phyloP scores from a whole-genome alignment of 257 asterid genomes.

The Nyctanthes arbortristis region DNA sequence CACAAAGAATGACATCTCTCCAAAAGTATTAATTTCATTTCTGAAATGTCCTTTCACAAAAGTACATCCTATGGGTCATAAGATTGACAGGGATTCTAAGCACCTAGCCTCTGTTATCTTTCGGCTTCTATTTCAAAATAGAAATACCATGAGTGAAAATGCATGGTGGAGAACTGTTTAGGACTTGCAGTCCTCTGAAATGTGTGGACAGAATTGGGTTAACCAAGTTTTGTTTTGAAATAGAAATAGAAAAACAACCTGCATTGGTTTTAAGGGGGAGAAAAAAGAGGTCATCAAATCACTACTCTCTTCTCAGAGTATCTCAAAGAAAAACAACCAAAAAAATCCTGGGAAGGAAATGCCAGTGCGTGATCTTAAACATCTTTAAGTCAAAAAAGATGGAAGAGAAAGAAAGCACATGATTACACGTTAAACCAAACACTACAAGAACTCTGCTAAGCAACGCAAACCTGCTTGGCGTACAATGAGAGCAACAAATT shows the following conservation, averaged over 20 bases:
- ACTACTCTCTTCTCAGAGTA: not conserved
- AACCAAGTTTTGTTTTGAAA: too few relatives aligned
- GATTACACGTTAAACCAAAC: constrained; percentile 18
- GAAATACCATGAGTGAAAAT: too few relatives aligned
- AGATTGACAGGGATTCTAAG: not conserved
- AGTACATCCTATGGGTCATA: too few relatives aligned
- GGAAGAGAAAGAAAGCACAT: constrained; percentile 16
- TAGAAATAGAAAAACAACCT: too few relatives aligned
- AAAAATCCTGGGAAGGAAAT: not conserved
- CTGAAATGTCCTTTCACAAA: not conserved
- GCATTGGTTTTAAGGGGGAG: not conserved
- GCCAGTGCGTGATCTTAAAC: not conserved
- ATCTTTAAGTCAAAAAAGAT: constrained; percentile 11
- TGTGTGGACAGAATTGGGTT: too few relatives aligned
- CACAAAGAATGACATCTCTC: not conserved
- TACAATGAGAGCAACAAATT: constrained; percentile 86
- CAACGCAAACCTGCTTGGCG: constrained; percentile 74
- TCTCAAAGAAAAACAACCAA: not conserved
- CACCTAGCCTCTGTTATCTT: too few relatives aligned
- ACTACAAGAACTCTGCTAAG: constrained; percentile 20
- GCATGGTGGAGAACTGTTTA: too few relatives aligned
- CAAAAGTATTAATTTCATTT: not conserved
- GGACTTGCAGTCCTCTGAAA: too few relatives aligned
- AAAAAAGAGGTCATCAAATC: not conserved
- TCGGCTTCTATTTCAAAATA: too few relatives aligned